These are phyloP conservation scores for Eucalyptus regnans DNA, from an alignment of 345 rosid genomes.

Conservation along the genomic window DNA sequence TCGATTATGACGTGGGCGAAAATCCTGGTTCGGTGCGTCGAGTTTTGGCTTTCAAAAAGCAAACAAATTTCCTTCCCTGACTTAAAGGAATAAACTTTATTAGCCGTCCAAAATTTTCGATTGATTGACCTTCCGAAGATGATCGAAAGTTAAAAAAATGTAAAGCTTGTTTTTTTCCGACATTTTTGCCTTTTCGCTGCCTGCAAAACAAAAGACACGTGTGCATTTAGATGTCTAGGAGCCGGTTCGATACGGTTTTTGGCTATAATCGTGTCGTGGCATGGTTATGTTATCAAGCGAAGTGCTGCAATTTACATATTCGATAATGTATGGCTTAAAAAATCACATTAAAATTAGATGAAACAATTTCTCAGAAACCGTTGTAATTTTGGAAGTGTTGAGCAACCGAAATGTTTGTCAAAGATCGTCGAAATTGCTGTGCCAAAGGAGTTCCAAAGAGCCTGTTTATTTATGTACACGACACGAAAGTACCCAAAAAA, in stretches of 20 bases:
- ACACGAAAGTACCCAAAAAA: not conserved
- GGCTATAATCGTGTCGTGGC: accelerated
- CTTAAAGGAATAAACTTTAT: not conserved
- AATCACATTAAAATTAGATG: no score
- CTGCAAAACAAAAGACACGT: not conserved
- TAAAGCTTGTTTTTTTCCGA: not conserved
- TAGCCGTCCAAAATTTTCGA: not conserved
- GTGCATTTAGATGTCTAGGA: not conserved
- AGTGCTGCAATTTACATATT: not conserved
- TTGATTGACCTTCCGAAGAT: accelerated
- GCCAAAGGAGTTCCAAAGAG: not conserved
- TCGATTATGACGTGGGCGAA: not conserved
- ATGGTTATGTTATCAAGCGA: accelerated
- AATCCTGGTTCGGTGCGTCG: not conserved
- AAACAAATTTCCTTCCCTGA: not conserved
- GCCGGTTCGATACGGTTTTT: accelerated
- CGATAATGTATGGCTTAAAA: no score
- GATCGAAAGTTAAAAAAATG: not conserved
- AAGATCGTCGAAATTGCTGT: not conserved
- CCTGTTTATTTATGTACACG: not conserved
- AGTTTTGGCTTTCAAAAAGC: not conserved
- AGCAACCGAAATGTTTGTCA: accelerated
- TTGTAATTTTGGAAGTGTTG: not conserved
- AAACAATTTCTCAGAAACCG: accelerated
- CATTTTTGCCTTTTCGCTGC: accelerated